Percentiles rank a stretch among this genome's conserved stretches.
Conservation (phyloP, 257 asterid species). For the Asclepias syriaca region DNA sequence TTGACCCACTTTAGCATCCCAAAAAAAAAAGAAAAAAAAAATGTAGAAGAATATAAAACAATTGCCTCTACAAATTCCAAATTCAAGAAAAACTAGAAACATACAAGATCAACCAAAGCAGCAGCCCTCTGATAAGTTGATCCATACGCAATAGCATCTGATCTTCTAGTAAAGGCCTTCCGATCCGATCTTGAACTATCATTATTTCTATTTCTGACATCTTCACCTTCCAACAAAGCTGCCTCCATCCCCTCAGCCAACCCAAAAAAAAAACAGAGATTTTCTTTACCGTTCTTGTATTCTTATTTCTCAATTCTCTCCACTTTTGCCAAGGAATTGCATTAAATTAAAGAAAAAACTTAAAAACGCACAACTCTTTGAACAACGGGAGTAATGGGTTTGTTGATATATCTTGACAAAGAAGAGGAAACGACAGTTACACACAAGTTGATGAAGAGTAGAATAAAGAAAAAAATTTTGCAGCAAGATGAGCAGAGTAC, state of each 20-base stretch:
- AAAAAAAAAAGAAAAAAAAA: not conserved
- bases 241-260: slow-evolving; percentile 40
- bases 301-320: not conserved
- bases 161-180: slow-evolving; percentile 32
- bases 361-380: not conserved
- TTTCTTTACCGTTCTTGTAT: not conserved
- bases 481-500: not conserved
- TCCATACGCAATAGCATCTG: slow-evolving; percentile 80
- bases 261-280: not conserved
- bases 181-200: slow-evolving; percentile 14
- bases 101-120: slow-evolving; percentile 93
- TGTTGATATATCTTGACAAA: slow-evolving; percentile 8
- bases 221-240: slow-evolving; percentile 42
- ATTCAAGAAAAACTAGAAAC: slow-evolving; percentile 12
- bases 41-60: not conserved
- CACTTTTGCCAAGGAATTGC: not conserved
- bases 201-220: slow-evolving; percentile 17
- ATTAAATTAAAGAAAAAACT: not conserved
- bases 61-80: not conserved
- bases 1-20: not conserved
- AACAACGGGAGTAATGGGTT: not conserved
- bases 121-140: slow-evolving; percentile 82
- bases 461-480: not conserved
- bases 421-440: not conserved
- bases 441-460: not conserved